Conservation (phyloP, 129 eudicot species). For the Erigeron canadensis region DNA sequence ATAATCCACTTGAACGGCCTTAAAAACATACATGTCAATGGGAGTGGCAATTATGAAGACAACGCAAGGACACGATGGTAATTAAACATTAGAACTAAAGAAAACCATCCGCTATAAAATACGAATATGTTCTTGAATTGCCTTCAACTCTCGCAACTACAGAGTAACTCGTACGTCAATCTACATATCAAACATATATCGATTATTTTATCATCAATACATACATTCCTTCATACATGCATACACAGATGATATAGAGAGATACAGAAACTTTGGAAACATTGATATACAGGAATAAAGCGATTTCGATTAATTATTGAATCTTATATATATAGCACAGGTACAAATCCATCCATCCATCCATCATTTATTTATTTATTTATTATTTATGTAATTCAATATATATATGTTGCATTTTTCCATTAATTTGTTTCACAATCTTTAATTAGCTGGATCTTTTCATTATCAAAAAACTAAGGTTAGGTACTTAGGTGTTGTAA, state of each 20-base stretch:
- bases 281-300: background rate
- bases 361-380: background rate
- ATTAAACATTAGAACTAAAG: conserved; percentile 1
- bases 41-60: background rate
- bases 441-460: background rate
- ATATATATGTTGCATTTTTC: background rate
- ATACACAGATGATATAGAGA: background rate
- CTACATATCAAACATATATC: conserved; percentile 11
- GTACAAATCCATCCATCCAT: background rate
- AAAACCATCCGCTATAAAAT: conserved; percentile 32
- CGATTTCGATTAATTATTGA: too few species aligned
- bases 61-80: conserved; percentile 23
- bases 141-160: conserved; percentile 13
- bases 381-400: background rate
- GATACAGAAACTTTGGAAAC: background rate
- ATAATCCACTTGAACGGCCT: too few species aligned
- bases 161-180: conserved; percentile 13
- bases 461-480: background rate
- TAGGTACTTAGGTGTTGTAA: background rate
- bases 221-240: background rate
- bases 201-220: background rate
- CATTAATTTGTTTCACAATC: background rate
- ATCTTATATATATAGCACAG: background rate
- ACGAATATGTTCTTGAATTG: background rate
- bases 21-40: background rate